phyloP scores from a whole-genome alignment of 371 early-diverging fungal species.

The Rhizopus microsporus region DNA sequence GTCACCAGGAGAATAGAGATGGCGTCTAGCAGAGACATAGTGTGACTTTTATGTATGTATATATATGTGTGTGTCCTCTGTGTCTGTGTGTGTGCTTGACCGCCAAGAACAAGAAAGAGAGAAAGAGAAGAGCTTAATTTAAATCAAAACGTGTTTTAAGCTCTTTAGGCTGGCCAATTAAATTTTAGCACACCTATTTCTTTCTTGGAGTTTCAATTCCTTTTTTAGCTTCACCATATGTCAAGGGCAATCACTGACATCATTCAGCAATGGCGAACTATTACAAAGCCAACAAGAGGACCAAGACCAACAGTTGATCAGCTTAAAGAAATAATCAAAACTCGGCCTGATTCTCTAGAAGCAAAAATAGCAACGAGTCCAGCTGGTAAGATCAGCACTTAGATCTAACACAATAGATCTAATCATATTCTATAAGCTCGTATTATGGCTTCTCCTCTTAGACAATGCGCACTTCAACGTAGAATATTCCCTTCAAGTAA shows the following conservation, averaged over 20 bases:
- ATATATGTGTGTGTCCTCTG: too few species aligned
- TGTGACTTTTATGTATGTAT: too few species aligned
- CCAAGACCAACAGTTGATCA: neutral
- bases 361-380: conserved; percentile 18
- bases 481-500: conserved; percentile 26
- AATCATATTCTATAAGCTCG: neutral
- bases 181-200: too few species aligned
- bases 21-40: too few species aligned
- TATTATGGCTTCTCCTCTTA: conserved; percentile 24
- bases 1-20: too few species aligned
- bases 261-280: conserved; percentile 14
- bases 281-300: neutral
- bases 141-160: too few species aligned
- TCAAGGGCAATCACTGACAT: conserved; percentile 11
- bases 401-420: neutral
- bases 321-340: neutral
- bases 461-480: conserved; percentile 15
- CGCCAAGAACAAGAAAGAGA: too few species aligned
- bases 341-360: conserved; percentile 9
- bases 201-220: too few species aligned
- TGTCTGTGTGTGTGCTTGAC: too few species aligned
- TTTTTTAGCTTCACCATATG: too few species aligned
- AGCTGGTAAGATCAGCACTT: conserved; percentile 16
- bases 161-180: too few species aligned
- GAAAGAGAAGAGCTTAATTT: too few species aligned